phyloP scores from a whole-genome alignment of 2,329 filamentous ascomycete genomes.

The Apiospora pterosperma region DNA sequence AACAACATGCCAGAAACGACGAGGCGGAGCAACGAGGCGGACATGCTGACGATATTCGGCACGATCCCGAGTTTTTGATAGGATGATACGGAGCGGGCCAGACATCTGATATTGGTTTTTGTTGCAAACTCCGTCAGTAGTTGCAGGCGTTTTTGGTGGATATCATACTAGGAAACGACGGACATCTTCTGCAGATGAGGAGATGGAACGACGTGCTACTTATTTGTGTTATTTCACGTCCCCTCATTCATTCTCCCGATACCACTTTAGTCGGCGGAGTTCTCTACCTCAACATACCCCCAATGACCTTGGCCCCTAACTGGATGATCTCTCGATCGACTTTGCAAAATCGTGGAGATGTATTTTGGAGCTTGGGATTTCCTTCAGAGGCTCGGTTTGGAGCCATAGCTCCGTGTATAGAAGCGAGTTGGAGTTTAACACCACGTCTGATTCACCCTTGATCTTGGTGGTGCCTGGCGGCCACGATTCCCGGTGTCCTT shows the following conservation, averaged over 20 bases:
- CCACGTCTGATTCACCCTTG: not conserved
- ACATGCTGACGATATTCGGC: not conserved
- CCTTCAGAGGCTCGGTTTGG: not conserved
- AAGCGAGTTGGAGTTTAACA: not conserved
- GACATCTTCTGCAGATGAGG: slow-evolving; percentile 16
- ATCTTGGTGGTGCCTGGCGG: not conserved
- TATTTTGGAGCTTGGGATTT: not conserved
- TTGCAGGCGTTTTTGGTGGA: slow-evolving; percentile 27
- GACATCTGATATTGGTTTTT: slow-evolving; percentile 26
- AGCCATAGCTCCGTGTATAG: not conserved
- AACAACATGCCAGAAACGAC: slow-evolving; percentile 1
- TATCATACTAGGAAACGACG: slow-evolving; percentile 25
- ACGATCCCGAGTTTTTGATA: slow-evolving; percentile 19
- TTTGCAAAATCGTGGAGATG: not conserved
- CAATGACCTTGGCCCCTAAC: not conserved
- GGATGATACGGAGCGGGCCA: slow-evolving; percentile 14
- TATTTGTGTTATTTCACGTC: slow-evolving; percentile 21
- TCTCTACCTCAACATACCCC: slow-evolving; percentile 20
- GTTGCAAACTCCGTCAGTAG: slow-evolving; percentile 12
- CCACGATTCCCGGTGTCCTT: not conserved
- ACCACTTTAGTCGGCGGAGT: slow-evolving; percentile 3
- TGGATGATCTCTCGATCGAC: not conserved
- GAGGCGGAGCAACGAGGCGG: not conserved
- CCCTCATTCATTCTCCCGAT: slow-evolving; percentile 18
- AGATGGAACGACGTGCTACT: slow-evolving; percentile 19